These are phyloP conservation scores for Podila horticola DNA, from an alignment of 192 early-diverging fungal genomes.

Conservation along the genomic window DNA sequence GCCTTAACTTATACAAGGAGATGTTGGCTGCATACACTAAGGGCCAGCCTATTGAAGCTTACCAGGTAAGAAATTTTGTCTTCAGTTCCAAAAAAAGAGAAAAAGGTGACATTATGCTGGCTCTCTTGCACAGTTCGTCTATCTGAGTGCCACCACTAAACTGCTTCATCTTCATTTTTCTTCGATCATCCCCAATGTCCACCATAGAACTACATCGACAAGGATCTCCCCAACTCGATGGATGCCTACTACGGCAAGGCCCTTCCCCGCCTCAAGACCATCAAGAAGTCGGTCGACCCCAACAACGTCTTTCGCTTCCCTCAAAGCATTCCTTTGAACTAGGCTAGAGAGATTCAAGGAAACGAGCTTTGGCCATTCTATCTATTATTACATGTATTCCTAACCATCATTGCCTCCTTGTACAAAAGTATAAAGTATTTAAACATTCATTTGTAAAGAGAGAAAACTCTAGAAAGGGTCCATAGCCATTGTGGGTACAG, in stretches of 20 bases:
- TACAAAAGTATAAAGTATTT: too few relatives aligned
- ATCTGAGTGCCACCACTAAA: too few relatives aligned
- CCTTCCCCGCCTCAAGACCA: constrained; percentile 26
- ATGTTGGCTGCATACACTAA: constrained; percentile 42
- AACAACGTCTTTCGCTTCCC: constrained; percentile 48
- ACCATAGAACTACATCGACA: constrained; percentile 42
- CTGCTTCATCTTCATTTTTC: too few relatives aligned
- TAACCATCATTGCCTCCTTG: too few relatives aligned
- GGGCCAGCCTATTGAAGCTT: constrained; percentile 23
- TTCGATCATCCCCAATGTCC: too few relatives aligned
- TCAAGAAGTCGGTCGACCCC: constrained; percentile 41
- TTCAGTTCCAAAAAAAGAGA: not conserved
- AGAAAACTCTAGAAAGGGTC: too few relatives aligned
- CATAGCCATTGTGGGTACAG: too few relatives aligned
- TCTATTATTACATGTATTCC: too few relatives aligned
- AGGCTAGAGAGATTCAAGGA: not conserved
- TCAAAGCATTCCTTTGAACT: constrained; percentile 53
- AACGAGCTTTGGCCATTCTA: too few relatives aligned
- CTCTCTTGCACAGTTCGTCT: too few relatives aligned
- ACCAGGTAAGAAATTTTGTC: constrained; percentile 11
- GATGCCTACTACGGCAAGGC: constrained; percentile 51
- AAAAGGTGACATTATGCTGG: not conserved
- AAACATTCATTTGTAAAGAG: too few relatives aligned
- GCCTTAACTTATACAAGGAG: constrained; percentile 39
- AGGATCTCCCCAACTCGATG: constrained; percentile 39